Evolutionary conservation across 2,329 filamentous ascomycete species (phyloP).

Genomic region (Dendrostoma leiphaemia): DNA sequence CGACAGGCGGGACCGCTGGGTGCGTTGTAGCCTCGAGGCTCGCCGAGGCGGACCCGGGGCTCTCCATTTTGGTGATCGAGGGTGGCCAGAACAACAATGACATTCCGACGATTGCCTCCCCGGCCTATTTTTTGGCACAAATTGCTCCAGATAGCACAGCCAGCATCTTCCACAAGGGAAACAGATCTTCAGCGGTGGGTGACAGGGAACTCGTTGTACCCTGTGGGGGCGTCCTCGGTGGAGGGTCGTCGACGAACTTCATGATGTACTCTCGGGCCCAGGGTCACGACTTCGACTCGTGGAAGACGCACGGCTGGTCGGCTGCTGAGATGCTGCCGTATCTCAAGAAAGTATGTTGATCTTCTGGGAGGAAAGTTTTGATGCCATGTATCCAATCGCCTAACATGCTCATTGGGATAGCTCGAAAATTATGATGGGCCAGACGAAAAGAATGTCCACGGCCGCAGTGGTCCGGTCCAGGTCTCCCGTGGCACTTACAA

Average conservation of each 20-base stretch:
- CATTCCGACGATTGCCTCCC: conserved; percentile 45
- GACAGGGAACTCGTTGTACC: conserved; percentile 38
- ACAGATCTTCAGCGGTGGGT: conserved; percentile 41
- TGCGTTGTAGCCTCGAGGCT: conserved; percentile 49
- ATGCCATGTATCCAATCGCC: conserved; percentile 18
- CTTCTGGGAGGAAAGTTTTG: background rate
- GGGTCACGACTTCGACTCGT: conserved; percentile 29
- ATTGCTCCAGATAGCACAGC: conserved; percentile 40
- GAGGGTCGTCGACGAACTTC: conserved; percentile 49
- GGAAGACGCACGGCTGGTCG: conserved; percentile 27
- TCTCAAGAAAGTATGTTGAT: conserved; percentile 42
- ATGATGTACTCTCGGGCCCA: conserved; percentile 36
- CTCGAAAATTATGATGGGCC: conserved; percentile 48
- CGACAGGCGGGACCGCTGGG: conserved; percentile 43
- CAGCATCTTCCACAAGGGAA: conserved; percentile 42
- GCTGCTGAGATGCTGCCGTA: conserved; percentile 41
- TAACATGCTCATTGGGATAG: too few species aligned
- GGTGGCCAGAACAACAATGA: conserved; percentile 52
- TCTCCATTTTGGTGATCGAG: conserved; percentile 53
- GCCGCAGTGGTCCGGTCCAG: conserved; percentile 46
- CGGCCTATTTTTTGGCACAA: conserved; percentile 47
- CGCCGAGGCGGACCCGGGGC: conserved; percentile 45
- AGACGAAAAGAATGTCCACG: conserved; percentile 41
- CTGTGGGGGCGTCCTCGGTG: conserved; percentile 46
- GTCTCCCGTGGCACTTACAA: conserved; percentile 45